Percentiles rank a stretch among this genome's conserved stretches.
Conservation (phyloP, 306 rosid species). For the Dalbergia cultrata region DNA sequence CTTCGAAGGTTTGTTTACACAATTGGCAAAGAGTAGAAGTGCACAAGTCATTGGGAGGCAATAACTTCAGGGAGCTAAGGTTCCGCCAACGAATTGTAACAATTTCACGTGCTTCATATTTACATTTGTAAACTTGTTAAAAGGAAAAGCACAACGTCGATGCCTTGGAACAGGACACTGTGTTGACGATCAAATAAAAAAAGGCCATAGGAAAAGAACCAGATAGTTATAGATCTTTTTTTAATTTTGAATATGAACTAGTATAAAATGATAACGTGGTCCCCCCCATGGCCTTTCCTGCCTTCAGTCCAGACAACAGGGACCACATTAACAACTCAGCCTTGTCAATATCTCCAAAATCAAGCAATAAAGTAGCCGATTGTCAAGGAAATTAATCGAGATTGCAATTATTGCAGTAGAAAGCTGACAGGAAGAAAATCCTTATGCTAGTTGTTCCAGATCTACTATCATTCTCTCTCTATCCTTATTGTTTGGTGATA, state of each 20-base stretch:
- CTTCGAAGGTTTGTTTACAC: not conserved
- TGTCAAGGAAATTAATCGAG: not conserved
- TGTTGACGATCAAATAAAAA: constrained; percentile 13
- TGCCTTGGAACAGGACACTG: not conserved
- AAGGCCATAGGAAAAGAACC: not conserved
- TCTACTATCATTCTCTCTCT: not conserved
- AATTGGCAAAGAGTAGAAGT: not conserved
- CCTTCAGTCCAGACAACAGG: constrained; percentile 51
- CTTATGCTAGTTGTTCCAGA: constrained; percentile 1
- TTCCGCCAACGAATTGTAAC: not conserved
- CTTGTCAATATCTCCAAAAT: constrained; percentile 32
- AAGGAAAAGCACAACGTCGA: constrained; percentile 21
- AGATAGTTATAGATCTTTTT: constrained; percentile 15
- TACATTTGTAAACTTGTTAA: constrained; percentile 15
- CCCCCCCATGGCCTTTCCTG: constrained; percentile 24
- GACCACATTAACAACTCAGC: constrained; percentile 52
- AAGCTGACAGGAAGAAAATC: constrained; percentile 34
- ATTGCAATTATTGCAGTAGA: constrained; percentile 16
- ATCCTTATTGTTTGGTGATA: no score
- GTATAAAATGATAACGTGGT: constrained; percentile 38
- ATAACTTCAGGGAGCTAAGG: not conserved
- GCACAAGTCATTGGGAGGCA: not conserved
- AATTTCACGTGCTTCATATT: not conserved
- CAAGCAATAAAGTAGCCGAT: constrained; percentile 15
- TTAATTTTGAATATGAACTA: constrained; percentile 3